Percentiles rank a stretch among this genome's conserved stretches.
Evolutionary conservation across 345 rosid species (phyloP).

Genomic region (Excoecaria cochinchinensis): DNA sequence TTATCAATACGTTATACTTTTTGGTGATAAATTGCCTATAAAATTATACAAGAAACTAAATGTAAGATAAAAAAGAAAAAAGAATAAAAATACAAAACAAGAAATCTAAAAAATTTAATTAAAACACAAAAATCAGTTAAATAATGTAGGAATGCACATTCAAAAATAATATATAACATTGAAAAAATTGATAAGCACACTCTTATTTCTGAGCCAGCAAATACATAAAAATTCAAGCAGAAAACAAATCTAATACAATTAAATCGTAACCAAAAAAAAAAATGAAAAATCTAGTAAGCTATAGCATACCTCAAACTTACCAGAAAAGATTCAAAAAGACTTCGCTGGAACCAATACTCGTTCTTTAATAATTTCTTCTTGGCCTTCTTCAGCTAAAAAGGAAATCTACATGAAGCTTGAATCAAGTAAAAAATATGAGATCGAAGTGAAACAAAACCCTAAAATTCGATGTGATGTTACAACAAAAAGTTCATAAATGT

Average conservation of each 20-base stretch:
- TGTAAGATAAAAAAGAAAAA: too few species aligned
- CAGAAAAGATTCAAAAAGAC: too few species aligned
- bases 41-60: background rate
- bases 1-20: background rate
- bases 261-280: too few species aligned
- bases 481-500: background rate
- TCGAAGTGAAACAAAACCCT: background rate
- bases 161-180: background rate
- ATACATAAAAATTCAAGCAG: background rate
- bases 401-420: background rate
- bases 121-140: too few species aligned
- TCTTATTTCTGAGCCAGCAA: background rate
- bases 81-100: background rate
- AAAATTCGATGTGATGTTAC: background rate
- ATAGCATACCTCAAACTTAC: too few species aligned
- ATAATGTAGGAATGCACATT: background rate
- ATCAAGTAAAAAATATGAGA: background rate
- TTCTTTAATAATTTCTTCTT: too few species aligned
- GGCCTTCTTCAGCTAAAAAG: background rate
- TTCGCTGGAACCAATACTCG: too few species aligned
- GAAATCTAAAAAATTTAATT: background rate
- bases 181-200: background rate
- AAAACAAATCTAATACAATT: background rate
- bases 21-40: constrained; percentile 2
- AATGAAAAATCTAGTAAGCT: too few species aligned